Conservation (phyloP, 2,329 filamentous ascomycete genomes). For the Diplocarpon mali region DNA sequence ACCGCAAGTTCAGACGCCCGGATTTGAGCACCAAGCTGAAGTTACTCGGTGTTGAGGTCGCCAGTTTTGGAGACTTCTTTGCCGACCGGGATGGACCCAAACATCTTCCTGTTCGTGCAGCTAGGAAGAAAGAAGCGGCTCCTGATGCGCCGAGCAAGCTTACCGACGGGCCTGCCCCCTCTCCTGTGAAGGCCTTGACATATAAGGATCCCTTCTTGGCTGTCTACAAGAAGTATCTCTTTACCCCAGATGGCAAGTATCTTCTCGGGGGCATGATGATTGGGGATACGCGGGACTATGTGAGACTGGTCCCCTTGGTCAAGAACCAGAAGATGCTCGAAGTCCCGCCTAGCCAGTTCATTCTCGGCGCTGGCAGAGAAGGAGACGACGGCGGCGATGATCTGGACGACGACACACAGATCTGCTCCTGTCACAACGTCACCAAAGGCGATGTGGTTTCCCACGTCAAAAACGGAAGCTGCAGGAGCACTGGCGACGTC, state of each 20-base stretch:
- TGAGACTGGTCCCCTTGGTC: conserved; percentile 79
- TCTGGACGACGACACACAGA: conserved; percentile 73
- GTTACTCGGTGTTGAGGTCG: conserved; percentile 79
- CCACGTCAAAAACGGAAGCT: conserved; percentile 63
- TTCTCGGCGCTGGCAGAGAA: conserved; percentile 64
- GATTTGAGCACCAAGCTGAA: conserved; percentile 90
- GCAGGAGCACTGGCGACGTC: conserved; percentile 70
- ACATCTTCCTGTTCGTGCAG: conserved; percentile 51
- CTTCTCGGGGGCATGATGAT: conserved; percentile 97
- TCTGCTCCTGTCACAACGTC: conserved; percentile 91
- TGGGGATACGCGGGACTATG: conserved; percentile 80
- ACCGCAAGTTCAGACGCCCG: conserved; percentile 64
- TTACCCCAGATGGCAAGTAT: conserved; percentile 82
- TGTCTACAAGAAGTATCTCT: conserved; percentile 90
- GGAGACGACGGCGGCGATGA: conserved; percentile 68
- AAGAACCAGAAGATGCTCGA: conserved; percentile 74
- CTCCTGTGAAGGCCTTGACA: conserved; percentile 68
- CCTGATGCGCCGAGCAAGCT: conserved; percentile 34
- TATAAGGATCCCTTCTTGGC: conserved; percentile 84
- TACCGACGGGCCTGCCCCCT: conserved; percentile 42
- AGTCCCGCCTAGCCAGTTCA: conserved; percentile 68
- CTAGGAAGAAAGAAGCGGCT: conserved; percentile 33
- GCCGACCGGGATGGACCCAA: conserved; percentile 76
- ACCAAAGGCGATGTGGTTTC: conserved; percentile 70
- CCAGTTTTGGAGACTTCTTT: conserved; percentile 90